phyloP scores from a whole-genome alignment of 140 eudicot genomes.

The Stevia rebaudiana region DNA sequence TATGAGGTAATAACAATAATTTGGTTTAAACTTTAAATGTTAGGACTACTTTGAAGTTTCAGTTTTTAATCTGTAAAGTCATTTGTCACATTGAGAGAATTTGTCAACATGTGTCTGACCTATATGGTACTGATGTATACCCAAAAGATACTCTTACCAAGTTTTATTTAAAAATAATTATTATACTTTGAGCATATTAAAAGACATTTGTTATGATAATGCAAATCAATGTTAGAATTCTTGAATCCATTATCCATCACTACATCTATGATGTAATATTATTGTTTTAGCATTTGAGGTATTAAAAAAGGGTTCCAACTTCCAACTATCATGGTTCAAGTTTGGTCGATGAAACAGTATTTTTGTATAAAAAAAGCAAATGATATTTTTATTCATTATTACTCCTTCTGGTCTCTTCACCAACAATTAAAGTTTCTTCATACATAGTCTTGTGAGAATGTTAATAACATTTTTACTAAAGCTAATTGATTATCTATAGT shows the following conservation, averaged over 20 bases:
- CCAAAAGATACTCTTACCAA: neutral
- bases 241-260: neutral
- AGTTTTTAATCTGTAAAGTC: neutral
- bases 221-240: neutral
- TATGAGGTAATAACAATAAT: slow-evolving; percentile 9
- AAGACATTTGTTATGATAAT: neutral
- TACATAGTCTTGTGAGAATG: neutral
- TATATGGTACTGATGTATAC: neutral
- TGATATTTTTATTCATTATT: neutral
- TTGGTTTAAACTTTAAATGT: neutral
- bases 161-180: neutral
- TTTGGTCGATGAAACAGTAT: neutral
- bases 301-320: neutral
- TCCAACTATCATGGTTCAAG: neutral
- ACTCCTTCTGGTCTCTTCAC: neutral
- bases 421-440: neutral
- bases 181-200: neutral
- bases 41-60: neutral
- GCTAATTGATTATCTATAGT: neutral
- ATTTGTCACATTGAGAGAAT: too few relatives aligned
- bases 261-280: neutral
- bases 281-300: neutral
- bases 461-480: neutral
- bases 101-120: neutral
- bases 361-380: neutral